Percentiles rank a stretch among this genome's conserved stretches.
These are phyloP conservation scores for Kodamaea ohmeri DNA, from an alignment of 1,139 yeast genomes.

Conservation along the genomic window DNA sequence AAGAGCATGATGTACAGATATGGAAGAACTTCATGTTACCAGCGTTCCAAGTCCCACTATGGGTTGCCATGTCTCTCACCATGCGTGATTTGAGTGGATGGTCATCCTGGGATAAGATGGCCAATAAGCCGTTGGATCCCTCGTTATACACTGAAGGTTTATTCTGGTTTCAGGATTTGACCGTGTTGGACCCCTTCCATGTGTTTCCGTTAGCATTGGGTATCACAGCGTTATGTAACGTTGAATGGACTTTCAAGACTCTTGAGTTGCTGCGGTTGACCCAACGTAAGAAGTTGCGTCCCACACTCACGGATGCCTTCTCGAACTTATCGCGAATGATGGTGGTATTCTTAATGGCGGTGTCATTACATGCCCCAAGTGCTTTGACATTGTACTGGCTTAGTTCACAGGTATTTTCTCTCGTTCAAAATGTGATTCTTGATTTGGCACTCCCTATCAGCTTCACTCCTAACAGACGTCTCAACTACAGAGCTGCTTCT, in stretches of 20 bases:
- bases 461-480: constrained; percentile 44
- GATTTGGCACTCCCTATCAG: constrained; percentile 64
- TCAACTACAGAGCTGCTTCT: constrained; percentile 16
- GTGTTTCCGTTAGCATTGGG: constrained; percentile 73
- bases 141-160: constrained; percentile 54
- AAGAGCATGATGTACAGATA: constrained; percentile 62
- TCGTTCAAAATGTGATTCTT: constrained; percentile 70
- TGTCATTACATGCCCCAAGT: constrained; percentile 81
- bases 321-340: constrained; percentile 71
- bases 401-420: constrained; percentile 73
- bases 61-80: constrained; percentile 76
- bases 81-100: constrained; percentile 77
- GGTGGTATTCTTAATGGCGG: constrained; percentile 76
- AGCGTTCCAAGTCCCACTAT: constrained; percentile 79
- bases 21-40: constrained; percentile 82
- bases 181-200: constrained; percentile 60
- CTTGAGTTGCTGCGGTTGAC: constrained; percentile 45
- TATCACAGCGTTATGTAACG: constrained; percentile 64
- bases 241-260: constrained; percentile 70
- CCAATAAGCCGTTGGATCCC: constrained; percentile 53
- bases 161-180: constrained; percentile 59
- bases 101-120: constrained; percentile 49
- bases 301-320: constrained; percentile 58
- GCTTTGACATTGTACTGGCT: constrained; percentile 85
- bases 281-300: constrained; percentile 42